Conservation (phyloP, 345 rosid genomes). For the Pelargonium nanum region DNA sequence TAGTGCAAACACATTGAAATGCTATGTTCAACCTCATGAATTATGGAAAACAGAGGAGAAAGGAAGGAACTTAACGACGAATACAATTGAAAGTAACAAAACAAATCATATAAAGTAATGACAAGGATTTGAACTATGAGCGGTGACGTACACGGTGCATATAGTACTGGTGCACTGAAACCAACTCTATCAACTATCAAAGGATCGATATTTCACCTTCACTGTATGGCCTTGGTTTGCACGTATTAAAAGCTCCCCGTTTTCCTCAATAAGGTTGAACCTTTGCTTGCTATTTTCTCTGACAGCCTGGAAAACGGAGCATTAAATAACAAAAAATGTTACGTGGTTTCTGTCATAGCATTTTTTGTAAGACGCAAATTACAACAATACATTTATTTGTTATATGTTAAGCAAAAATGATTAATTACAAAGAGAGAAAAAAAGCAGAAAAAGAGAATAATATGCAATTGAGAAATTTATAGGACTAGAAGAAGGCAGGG, state of each 20-base stretch:
- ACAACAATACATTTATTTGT: too few relatives aligned
- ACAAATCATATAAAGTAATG: not conserved
- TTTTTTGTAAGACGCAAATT: not conserved
- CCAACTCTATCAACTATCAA: too few relatives aligned
- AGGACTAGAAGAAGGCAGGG: too few relatives aligned
- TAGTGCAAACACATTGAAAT: not conserved
- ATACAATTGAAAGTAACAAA: not conserved
- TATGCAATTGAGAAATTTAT: too few relatives aligned
- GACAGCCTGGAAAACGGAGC: conserved; percentile 40
- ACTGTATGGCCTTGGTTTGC: conserved; percentile 86
- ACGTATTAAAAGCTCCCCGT: conserved; percentile 59
- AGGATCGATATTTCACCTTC: conserved; percentile 24
- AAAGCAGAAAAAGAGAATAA: too few relatives aligned
- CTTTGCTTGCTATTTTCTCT: conserved; percentile 70
- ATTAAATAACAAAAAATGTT: conserved; percentile 1
- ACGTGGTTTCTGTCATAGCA: not conserved
- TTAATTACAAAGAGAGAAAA: too few relatives aligned
- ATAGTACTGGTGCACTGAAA: too few relatives aligned
- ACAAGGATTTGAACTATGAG: too few relatives aligned
- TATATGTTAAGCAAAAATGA: too few relatives aligned
- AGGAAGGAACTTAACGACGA: not conserved
- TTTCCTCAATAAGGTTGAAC: conserved; percentile 54
- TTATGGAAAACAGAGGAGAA: not conserved
- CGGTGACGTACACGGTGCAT: too few relatives aligned
- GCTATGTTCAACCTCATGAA: too few relatives aligned